A percentile compares a stretch with the other conserved stretches of the same genome.
phyloP scores from a whole-genome alignment of 1,284 basidiomycete species.

The Apiotrichum veenhuisii region DNA sequence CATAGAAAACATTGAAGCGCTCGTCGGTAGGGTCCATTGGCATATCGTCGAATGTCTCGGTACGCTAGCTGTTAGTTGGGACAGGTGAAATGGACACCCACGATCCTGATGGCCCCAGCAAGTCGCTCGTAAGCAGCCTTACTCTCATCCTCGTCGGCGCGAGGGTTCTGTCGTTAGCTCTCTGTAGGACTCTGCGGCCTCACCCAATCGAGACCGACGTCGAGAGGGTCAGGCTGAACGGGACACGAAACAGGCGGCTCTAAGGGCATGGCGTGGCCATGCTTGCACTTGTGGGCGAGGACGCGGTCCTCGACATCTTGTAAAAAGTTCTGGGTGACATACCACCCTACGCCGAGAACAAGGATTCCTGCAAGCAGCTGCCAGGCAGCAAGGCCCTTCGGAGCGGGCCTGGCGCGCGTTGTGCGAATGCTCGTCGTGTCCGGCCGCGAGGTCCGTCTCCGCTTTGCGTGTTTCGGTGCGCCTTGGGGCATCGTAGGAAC shows the following conservation, averaged over 20 bases:
- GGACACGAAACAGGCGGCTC: conserved; percentile 10
- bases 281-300: not conserved
- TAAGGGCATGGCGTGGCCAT: conserved; percentile 1
- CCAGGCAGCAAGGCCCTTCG: too few relatives aligned
- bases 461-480: too few relatives aligned
- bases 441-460: too few relatives aligned
- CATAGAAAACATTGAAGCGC: conserved; percentile 16
- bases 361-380: not conserved
- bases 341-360: not conserved
- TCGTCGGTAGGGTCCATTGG: conserved; percentile 15
- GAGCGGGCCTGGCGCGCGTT: too few relatives aligned
- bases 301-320: not conserved
- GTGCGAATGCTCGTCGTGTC: too few relatives aligned
- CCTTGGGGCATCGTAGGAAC: too few relatives aligned
- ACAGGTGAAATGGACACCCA: not conserved
- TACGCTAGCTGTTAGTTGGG: conserved; percentile 3
- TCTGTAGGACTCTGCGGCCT: not conserved
- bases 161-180: conserved; percentile 4
- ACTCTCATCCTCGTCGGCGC: not conserved
- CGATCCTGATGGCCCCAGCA: conserved; percentile 11
- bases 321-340: not conserved
- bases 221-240: conserved; percentile 5
- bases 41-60: conserved; percentile 20
- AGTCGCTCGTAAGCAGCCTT: conserved; percentile 14
- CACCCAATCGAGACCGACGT: conserved; percentile 9